Evolutionary conservation across 2,329 filamentous ascomycete species (phyloP).

Genomic region (Aspergillus sp.): DNA sequence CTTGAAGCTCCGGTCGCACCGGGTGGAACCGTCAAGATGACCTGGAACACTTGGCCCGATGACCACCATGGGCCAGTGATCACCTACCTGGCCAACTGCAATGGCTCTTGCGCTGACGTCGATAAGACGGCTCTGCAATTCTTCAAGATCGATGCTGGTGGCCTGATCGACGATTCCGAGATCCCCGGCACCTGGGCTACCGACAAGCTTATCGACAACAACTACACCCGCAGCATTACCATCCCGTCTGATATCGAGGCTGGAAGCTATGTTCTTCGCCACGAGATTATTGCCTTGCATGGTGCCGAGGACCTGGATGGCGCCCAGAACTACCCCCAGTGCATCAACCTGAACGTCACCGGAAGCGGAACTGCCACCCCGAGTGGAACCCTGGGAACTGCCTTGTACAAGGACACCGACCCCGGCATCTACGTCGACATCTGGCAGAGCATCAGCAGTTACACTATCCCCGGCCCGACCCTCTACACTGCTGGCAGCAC

Average conservation of each 20-base stretch:
- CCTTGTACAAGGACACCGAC: slow-evolving; percentile 56
- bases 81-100: slow-evolving; percentile 61
- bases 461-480: slow-evolving; percentile 53
- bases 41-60: slow-evolving; percentile 65
- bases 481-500: slow-evolving; percentile 19
- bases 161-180: slow-evolving; percentile 48
- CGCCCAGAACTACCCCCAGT: slow-evolving; percentile 55
- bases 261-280: slow-evolving; percentile 54
- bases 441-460: slow-evolving; percentile 49
- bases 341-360: slow-evolving; percentile 60
- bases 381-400: slow-evolving; percentile 50
- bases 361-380: slow-evolving; percentile 51
- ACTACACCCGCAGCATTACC: slow-evolving; percentile 49
- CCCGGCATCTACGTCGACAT: slow-evolving; percentile 60
- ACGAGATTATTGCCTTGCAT: slow-evolving; percentile 56
- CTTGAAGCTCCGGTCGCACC: slow-evolving; percentile 56
- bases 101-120: slow-evolving; percentile 54
- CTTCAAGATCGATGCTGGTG: slow-evolving; percentile 62
- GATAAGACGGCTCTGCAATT: slow-evolving; percentile 55
- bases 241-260: slow-evolving; percentile 47
- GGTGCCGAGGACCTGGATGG: slow-evolving; percentile 43
- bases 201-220: slow-evolving; percentile 52
- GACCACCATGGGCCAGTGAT: slow-evolving; percentile 63
- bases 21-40: slow-evolving; percentile 56
- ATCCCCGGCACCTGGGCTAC: slow-evolving; percentile 54